Percentiles rank a stretch among this genome's conserved stretches.
These are phyloP conservation scores for Luffa aegyptiaca DNA, from an alignment of 306 rosid species.

Conservation along the genomic window DNA sequence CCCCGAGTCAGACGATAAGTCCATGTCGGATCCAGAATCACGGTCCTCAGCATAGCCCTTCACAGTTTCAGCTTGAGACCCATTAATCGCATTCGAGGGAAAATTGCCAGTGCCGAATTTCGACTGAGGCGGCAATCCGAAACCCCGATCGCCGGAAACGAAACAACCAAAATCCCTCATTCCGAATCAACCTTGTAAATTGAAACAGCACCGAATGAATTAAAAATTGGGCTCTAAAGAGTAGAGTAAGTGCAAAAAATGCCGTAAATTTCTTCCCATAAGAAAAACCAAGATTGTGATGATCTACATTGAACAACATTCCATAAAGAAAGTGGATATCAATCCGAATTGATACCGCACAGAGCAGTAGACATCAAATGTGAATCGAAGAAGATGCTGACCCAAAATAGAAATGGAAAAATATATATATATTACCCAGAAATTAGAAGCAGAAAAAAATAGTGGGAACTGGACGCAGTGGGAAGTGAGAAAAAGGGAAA, in stretches of 20 bases:
- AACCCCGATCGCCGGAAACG: constrained; percentile 26
- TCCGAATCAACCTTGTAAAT: neutral
- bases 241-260: neutral
- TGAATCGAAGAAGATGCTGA: neutral
- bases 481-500: neutral
- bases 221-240: neutral
- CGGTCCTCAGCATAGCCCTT: constrained; percentile 29
- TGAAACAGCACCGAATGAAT: neutral
- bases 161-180: neutral
- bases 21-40: constrained; percentile 57
- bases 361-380: neutral
- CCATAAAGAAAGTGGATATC: neutral
- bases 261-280: neutral
- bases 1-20: constrained; percentile 16
- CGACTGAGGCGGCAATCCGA: constrained; percentile 63
- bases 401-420: neutral
- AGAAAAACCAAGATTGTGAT: neutral
- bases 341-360: neutral
- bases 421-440: neutral
- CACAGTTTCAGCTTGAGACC: constrained; percentile 17
- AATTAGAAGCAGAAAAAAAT: neutral
- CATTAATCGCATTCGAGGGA: constrained; percentile 50
- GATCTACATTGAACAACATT: neutral
- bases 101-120: constrained; percentile 82
- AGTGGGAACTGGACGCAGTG: neutral